phyloP scores from a whole-genome alignment of 352 stramenopile genomes.

The Phytophthora gonapodyides region DNA sequence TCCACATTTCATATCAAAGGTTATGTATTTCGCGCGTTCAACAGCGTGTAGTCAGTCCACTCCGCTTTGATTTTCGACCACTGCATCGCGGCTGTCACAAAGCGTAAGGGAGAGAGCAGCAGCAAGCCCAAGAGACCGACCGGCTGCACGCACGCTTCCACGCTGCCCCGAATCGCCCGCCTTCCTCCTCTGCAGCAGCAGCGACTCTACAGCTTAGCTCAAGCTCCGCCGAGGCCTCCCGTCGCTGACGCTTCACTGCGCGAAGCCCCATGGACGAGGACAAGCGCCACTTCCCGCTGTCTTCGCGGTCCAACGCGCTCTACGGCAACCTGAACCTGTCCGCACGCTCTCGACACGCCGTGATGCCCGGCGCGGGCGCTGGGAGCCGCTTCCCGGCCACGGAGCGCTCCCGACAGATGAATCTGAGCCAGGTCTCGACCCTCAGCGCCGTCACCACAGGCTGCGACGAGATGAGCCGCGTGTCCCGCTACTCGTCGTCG shows the following conservation, averaged over 20 bases:
- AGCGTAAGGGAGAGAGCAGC: conserved; percentile 18
- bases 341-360: conserved; percentile 19
- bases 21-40: too few species aligned
- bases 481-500: conserved; percentile 64
- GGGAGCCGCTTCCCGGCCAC: conserved; percentile 33
- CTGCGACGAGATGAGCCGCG: conserved; percentile 58
- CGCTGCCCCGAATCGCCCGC: too few species aligned
- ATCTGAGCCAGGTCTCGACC: conserved; percentile 49
- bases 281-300: conserved; percentile 35
- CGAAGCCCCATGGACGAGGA: conserved; percentile 40
- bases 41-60: too few species aligned
- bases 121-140: conserved; percentile 2
- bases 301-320: conserved; percentile 28
- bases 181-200: not conserved
- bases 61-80: too few species aligned
- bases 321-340: conserved; percentile 41
- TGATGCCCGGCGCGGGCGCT: not conserved
- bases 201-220: conserved; percentile 12
- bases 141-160: conserved; percentile 9
- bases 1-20: too few species aligned
- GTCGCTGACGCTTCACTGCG: conserved; percentile 12
- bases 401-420: conserved; percentile 52
- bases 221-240: not conserved
- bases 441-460: conserved; percentile 25
- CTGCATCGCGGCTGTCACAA: conserved; percentile 1